These are phyloP conservation scores for Cyamopsis tetragonoloba DNA, from an alignment of 306 rosid species.

Conservation along the genomic window DNA sequence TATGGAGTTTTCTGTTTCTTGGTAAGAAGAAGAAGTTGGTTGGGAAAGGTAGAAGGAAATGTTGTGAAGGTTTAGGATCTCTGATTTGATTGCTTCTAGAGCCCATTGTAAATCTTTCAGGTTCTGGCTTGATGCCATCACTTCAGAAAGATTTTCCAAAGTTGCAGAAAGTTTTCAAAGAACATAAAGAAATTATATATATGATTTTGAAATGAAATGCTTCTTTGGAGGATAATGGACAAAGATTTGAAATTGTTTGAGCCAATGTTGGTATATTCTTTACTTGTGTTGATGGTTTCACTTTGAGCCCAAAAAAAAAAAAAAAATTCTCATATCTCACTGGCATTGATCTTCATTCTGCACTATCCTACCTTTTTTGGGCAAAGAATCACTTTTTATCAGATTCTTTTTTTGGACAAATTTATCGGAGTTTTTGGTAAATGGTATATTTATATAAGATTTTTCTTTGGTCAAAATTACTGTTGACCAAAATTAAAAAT, in stretches of 20 bases:
- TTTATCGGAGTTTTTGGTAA: too few relatives aligned
- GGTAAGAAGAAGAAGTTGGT: constrained; percentile 55
- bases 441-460: too few relatives aligned
- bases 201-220: not conserved
- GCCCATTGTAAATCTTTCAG: constrained; percentile 57
- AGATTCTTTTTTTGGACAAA: too few relatives aligned
- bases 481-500: too few relatives aligned
- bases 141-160: constrained; percentile 10
- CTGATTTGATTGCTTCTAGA: constrained; percentile 48
- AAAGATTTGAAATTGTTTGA: constrained; percentile 17
- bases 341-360: constrained; percentile 18
- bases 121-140: constrained; percentile 68
- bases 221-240: constrained; percentile 27
- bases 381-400: too few relatives aligned
- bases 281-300: constrained; percentile 32
- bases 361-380: not conserved
- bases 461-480: too few relatives aligned
- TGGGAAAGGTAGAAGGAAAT: constrained; percentile 84
- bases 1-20: constrained; percentile 80
- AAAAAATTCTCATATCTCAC: constrained; percentile 2
- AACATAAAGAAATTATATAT: not conserved
- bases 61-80: constrained; percentile 49
- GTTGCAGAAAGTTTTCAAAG: constrained; percentile 24
- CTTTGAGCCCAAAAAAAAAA: constrained; percentile 24
- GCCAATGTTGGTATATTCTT: constrained; percentile 32